Percentiles rank a stretch among this genome's conserved stretches.
Conservation (phyloP, 805 yeast species). For the Yamadazyma scolyti region DNA sequence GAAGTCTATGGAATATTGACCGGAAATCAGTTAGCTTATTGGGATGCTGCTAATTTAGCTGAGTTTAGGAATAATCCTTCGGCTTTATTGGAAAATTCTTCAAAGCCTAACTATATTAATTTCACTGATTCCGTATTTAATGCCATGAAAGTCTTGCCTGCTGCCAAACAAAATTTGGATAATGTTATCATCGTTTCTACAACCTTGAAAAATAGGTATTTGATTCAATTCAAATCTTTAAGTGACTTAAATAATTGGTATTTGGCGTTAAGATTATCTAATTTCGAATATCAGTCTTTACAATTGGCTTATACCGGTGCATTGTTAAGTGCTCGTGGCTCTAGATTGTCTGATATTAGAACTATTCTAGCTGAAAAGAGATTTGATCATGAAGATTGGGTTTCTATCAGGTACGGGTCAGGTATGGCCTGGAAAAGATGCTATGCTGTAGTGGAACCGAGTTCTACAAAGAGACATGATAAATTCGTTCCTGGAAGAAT, state of each 20-base stretch:
- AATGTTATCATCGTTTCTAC: slow-evolving; percentile 89
- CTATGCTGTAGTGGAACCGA: slow-evolving; percentile 82
- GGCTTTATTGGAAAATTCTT: slow-evolving; percentile 51
- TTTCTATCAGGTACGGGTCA: slow-evolving; percentile 87
- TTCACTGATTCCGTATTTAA: slow-evolving; percentile 86
- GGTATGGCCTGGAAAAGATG: slow-evolving; percentile 98
- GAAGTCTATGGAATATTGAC: slow-evolving; percentile 90
- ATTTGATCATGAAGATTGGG: slow-evolving; percentile 90
- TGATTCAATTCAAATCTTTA: slow-evolving; percentile 70
- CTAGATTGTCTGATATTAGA: slow-evolving; percentile 79
- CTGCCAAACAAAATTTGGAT: slow-evolving; percentile 57
- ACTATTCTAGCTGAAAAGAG: slow-evolving; percentile 82
- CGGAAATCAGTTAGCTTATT: slow-evolving; percentile 88
- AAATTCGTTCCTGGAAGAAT: slow-evolving; percentile 58
- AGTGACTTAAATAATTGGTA: slow-evolving; percentile 74
- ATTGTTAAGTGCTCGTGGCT: slow-evolving; percentile 84
- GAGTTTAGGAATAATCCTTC: slow-evolving; percentile 47
- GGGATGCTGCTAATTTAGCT: slow-evolving; percentile 76
- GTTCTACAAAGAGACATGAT: slow-evolving; percentile 46
- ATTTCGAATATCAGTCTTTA: slow-evolving; percentile 74
- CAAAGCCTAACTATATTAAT: slow-evolving; percentile 84
- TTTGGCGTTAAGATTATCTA: slow-evolving; percentile 74
- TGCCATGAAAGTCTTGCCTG: slow-evolving; percentile 63
- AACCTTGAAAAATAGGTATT: slow-evolving; percentile 82
- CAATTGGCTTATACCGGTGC: slow-evolving; percentile 99